These are phyloP conservation scores for Rossbeevera mucosa DNA, from an alignment of 768 basidiomycete species.

Conservation along the genomic window DNA sequence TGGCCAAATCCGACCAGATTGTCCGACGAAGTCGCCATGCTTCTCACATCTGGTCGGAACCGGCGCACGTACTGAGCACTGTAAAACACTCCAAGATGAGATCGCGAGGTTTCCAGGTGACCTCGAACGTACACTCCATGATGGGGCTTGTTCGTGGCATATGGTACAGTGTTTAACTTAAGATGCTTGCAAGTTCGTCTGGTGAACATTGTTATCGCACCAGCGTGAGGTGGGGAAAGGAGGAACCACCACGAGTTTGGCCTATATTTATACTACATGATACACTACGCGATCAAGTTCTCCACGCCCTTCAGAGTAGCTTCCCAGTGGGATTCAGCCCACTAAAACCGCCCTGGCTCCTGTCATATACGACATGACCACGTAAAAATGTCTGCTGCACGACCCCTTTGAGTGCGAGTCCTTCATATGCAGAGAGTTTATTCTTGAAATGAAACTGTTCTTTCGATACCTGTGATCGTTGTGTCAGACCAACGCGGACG, in stretches of 20 bases:
- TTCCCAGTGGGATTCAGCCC: conserved; percentile 34
- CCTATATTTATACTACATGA: background rate
- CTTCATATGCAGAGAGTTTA: conserved; percentile 88
- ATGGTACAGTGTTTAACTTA: background rate
- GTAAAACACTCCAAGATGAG: background rate
- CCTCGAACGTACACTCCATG: conserved; percentile 13
- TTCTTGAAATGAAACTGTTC: conserved; percentile 85
- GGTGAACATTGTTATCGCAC: conserved; percentile 8
- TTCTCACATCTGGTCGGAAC: conserved; percentile 6
- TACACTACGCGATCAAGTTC: background rate
- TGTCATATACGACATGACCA: conserved; percentile 63
- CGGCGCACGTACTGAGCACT: background rate
- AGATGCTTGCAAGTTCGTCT: conserved; percentile 4
- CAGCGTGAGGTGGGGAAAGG: conserved; percentile 1
- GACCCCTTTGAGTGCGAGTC: conserved; percentile 61
- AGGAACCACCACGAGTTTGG: background rate
- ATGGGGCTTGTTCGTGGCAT: background rate
- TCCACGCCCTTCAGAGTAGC: too few relatives aligned
- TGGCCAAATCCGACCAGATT: conserved; percentile 35
- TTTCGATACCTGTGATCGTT: conserved; percentile 56
- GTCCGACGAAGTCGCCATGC: conserved; percentile 21
- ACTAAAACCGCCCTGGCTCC: conserved; percentile 32
- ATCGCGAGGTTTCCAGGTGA: background rate
- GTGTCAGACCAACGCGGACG: conserved; percentile 6
- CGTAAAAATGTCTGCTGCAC: conserved; percentile 79